phyloP scores from a whole-genome alignment of 2,329 filamentous ascomycete species.

The Diaporthe vaccinii region DNA sequence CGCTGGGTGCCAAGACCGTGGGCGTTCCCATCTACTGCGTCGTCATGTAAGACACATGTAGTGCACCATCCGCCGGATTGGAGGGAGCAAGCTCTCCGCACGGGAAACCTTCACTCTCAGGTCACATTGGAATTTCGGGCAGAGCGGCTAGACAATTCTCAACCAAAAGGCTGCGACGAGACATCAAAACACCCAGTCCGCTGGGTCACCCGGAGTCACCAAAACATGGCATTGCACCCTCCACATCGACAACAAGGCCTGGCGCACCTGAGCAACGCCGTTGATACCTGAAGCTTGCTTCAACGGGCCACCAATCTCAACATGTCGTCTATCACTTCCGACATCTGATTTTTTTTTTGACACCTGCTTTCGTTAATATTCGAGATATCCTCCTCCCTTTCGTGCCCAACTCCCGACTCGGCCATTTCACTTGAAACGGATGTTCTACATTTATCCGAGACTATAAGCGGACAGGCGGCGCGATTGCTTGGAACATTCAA shows the following conservation, averaged over 20 bases:
- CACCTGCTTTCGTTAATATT: neutral
- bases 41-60: neutral
- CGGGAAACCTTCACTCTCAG: no score
- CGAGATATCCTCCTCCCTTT: neutral
- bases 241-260: neutral
- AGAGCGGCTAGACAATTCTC: neutral
- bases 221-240: neutral
- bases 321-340: neutral
- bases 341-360: neutral
- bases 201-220: neutral
- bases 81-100: neutral
- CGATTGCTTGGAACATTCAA: neutral
- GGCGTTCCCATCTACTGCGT: slow-evolving; percentile 3
- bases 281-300: neutral
- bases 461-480: neutral
- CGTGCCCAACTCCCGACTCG: neutral
- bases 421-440: neutral
- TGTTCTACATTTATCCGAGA: neutral
- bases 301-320: slow-evolving; percentile 3
- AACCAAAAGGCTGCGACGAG: neutral
- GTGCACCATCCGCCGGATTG: neutral
- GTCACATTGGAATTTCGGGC: neutral
- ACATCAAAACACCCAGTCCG: neutral
- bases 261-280: neutral
- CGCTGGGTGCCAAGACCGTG: neutral